Conservation (phyloP, 441 rosid genomes). For the Aquilaria agallochum region DNA sequence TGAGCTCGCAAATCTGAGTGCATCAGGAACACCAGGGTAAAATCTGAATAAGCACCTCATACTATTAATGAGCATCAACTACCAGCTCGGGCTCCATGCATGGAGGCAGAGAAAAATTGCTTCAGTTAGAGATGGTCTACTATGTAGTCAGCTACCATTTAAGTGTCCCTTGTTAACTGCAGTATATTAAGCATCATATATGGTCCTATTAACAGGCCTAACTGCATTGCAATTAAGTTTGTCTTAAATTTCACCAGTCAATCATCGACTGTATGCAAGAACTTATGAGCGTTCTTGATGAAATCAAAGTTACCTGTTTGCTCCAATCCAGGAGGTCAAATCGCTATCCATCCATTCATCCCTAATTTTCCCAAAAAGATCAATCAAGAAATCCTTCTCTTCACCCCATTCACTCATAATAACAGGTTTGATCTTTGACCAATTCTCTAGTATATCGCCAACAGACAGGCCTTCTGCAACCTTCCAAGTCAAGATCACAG, state of each 20-base stretch:
- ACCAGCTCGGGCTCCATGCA: background rate
- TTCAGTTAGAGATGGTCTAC: no score
- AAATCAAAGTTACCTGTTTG: conserved; percentile 58
- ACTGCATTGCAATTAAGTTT: no score
- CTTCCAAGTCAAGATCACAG: conserved; percentile 34
- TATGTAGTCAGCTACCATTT: no score
- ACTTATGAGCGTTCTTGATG: no score
- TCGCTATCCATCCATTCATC: conserved; percentile 88
- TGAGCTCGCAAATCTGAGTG: conserved; percentile 81
- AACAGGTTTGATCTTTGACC: conserved; percentile 74
- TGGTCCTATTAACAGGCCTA: no score
- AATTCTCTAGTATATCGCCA: conserved; percentile 65
- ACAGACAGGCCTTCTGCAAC: conserved; percentile 74
- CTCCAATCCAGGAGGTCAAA: conserved; percentile 83
- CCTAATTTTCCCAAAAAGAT: conserved; percentile 84
- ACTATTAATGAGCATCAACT: background rate
- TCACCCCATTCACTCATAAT: conserved; percentile 86
- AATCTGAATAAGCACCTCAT: conserved; percentile 45
- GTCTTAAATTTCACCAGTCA: no score
- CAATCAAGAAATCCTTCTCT: conserved; percentile 56
- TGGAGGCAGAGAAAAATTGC: background rate
- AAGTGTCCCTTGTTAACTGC: no score
- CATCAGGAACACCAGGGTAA: conserved; percentile 90
- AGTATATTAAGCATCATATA: no score
- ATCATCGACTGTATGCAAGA: no score